A percentile compares a stretch with the other conserved stretches of the same genome.
These are phyloP conservation scores for Collybiopsis confluens DNA, from an alignment of 768 basidiomycete species.

Conservation along the genomic window DNA sequence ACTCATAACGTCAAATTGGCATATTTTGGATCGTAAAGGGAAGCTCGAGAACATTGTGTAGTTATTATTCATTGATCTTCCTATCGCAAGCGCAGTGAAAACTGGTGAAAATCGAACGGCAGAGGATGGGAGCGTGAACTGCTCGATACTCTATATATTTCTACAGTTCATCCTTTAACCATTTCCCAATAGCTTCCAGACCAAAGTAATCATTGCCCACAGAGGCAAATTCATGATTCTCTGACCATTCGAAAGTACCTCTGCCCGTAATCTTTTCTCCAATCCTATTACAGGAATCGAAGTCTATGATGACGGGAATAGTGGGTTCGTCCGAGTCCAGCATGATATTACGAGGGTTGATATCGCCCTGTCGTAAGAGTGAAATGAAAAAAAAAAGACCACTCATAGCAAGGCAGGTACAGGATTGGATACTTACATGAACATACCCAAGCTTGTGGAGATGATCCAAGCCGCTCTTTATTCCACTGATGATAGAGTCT, in stretches of 20 bases:
- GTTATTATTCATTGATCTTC: too few relatives aligned
- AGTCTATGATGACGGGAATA: constrained; percentile 6
- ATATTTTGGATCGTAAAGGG: too few relatives aligned
- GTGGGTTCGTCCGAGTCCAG: neutral
- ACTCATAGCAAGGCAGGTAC: neutral
- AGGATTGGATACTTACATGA: constrained; percentile 2
- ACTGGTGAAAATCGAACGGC: too few relatives aligned
- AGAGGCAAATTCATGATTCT: too few relatives aligned
- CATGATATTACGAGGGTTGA: constrained; percentile 6
- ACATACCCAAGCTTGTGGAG: constrained; percentile 3
- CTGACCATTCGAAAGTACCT: neutral
- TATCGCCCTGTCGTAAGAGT: constrained; percentile 6
- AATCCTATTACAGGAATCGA: constrained; percentile 3
- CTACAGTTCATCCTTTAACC: too few relatives aligned
- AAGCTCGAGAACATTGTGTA: too few relatives aligned
- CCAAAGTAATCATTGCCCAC: too few relatives aligned
- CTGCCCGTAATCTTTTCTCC: neutral
- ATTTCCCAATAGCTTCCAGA: too few relatives aligned
- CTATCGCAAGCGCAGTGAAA: too few relatives aligned
- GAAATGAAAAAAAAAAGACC: neutral
- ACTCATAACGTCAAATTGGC: too few relatives aligned
- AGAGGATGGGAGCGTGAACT: too few relatives aligned
- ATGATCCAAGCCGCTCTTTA: neutral
- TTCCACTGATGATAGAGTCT: neutral
- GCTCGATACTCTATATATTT: too few relatives aligned